Evolutionary conservation across 2,329 filamentous ascomycete genomes (phyloP), one percentile per base, ranked within the genome.

Genomic region (Onygena corvina): DNA sequence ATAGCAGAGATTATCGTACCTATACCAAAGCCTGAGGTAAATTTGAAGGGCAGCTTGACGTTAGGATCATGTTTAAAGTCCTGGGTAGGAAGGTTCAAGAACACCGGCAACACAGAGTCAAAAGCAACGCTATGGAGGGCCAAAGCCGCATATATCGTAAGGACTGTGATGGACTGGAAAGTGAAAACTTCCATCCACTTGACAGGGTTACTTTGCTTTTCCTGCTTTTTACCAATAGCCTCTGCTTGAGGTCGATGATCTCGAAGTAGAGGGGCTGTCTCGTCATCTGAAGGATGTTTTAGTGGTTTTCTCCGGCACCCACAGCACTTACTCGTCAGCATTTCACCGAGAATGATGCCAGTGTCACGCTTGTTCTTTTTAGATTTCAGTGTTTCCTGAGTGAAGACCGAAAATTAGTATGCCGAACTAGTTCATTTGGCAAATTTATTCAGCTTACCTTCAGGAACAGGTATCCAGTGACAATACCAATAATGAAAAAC

Each of bases 71-170:
- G 66, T 29, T 76, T 66, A 3, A 71, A 65, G 3, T 73, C 61
- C 57, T 80, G 73, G 1, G 66, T 66, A 0, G 84, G 83, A 55
- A 86, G 83, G 66, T 94, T 85, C 59, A 95, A 76, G 64, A 94
- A 94, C 0, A 95, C 86, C 2, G 88, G 85, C 1, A 96, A 76
- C 2, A 90, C 74, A 61, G 94, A 88, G 65, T 96, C 90, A 61
- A 81, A 95, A 0, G 86, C 81, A 33, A 93, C 80, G 0, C 80
- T 81, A 65, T 94, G 88, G 45, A 93, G 75, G 0, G 87, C 84
- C 14, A 96, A 73, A 46, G 92, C 73, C 1, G 83, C 83, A 65
- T 96, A 95, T 0, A 82, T 76, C 1, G 86, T 54, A 1, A 96
- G 72, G 55, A 89, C 85, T 49, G 92, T 73, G 27, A 76, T 73